Base-by-base conservation (phyloP, 495 filamentous ascomycete species). In the Clohesyomyces aquaticus region DNA sequence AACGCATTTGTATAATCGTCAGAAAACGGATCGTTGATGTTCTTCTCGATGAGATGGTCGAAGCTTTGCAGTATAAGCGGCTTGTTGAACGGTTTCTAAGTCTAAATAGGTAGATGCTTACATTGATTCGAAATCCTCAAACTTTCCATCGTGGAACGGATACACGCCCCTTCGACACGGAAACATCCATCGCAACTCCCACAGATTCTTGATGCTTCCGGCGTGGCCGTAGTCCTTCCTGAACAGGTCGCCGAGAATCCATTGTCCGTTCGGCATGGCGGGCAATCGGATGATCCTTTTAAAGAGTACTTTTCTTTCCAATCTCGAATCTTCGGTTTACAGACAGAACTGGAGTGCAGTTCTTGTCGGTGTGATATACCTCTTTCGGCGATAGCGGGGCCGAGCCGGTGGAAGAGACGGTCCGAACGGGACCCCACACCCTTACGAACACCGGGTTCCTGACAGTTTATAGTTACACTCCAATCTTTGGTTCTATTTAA, bases 171-270 rank as follows among this genome's bases (percentile, higher is more conserved):
- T 61, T 50, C 54, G 38, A 59, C 69, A 74, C 2, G 82, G 85
- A 60, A 85, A 81, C 71, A 84, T 85, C 89, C 88, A 93, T 73
- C 88, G 88, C 25, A 83, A 83, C 73, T 90, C 86, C 89, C 89
- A 91, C 29, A 93, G 75, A 3, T 81, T 83, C 71, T 85, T 79
- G 69, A 91, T 86, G 14, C 84, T 85, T 10, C 84, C 80, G 56
- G 88, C 83, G 72, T 91, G 88, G 55, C 65, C 68, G 47, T 65
- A 71, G 22, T 68, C 65, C 55, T 65, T 68, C 10, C 14, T 51
- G 65, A 71, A 71, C 21, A 68, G 52, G 23, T 71, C 65, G 14
- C 66, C 68, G 3, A 71, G 51, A 42, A 71, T 62, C 68, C 68
- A 71, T 14, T 61, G 62, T 9, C 53, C 53, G 53, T 56, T 45